Percentiles rank a stretch among this genome's conserved stretches.
These are phyloP conservation scores for Bassia scoparia DNA, from an alignment of 148 eudicot species.

Conservation along the genomic window DNA sequence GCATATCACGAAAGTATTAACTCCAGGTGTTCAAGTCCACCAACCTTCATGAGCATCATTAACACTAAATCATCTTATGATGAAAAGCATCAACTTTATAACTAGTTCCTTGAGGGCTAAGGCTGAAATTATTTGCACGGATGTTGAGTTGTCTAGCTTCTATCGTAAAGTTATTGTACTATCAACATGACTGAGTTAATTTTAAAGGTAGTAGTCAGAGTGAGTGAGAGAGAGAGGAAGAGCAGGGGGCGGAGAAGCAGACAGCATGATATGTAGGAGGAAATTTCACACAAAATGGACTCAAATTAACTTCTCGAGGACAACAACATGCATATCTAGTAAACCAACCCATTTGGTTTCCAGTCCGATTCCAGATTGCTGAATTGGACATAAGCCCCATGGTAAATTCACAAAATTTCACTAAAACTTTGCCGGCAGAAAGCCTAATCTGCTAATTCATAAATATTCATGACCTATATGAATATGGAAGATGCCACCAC, in stretches of 20 bases:
- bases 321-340: not conserved
- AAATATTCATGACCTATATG: not conserved
- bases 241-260: not conserved
- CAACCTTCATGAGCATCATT: slow-evolving; percentile 78
- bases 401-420: not conserved
- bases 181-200: not conserved
- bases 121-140: slow-evolving; percentile 3
- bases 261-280: not conserved
- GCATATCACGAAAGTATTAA: slow-evolving; percentile 99
- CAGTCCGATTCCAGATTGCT: not conserved
- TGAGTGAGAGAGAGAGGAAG: no score
- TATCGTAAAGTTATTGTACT: not conserved
- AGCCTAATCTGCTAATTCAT: not conserved
- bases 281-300: not conserved
- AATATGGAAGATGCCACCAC: not conserved
- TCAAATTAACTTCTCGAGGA: not conserved
- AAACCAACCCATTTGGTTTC: no score
- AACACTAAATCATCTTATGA: slow-evolving; percentile 40
- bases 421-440: no score
- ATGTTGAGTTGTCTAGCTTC: not conserved
- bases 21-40: slow-evolving; percentile 86
- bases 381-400: not conserved
- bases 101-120: not conserved
- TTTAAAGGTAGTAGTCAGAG: no score
- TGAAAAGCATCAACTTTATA: slow-evolving; percentile 13